A percentile compares a stretch with the other conserved stretches of the same genome.
Conservation (phyloP, 2,329 filamentous ascomycete species). For the Colletotrichum spaethianum region DNA sequence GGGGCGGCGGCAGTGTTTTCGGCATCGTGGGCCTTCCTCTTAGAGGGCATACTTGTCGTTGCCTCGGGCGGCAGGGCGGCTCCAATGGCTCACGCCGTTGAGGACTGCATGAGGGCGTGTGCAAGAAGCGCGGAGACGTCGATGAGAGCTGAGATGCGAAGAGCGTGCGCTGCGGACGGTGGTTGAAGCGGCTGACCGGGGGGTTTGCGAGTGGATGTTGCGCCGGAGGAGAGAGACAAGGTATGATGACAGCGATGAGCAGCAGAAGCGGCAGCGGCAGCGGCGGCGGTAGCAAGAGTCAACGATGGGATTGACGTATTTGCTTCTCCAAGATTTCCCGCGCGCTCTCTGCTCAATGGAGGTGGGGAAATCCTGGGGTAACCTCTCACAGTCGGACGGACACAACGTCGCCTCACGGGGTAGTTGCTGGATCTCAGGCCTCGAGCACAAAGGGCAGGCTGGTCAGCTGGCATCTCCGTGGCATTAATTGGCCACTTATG, state of each 20-base stretch:
- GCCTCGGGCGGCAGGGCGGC: slow-evolving; percentile 35
- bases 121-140: not conserved
- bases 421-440: slow-evolving; percentile 19
- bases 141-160: slow-evolving; percentile 11
- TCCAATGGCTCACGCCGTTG: slow-evolving; percentile 34
- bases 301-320: slow-evolving; percentile 32
- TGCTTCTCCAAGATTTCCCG: slow-evolving; percentile 31
- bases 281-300: slow-evolving; percentile 6
- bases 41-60: slow-evolving; percentile 55
- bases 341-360: slow-evolving; percentile 7
- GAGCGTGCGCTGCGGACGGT: slow-evolving; percentile 18
- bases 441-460: slow-evolving; percentile 10
- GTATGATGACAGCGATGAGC: not conserved
- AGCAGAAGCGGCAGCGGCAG: slow-evolving; percentile 5
- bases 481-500: slow-evolving; percentile 19
- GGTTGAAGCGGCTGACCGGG: slow-evolving; percentile 15
- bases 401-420: slow-evolving; percentile 15
- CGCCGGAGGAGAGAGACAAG: slow-evolving; percentile 3
- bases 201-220: slow-evolving; percentile 14
- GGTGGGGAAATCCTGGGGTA: slow-evolving; percentile 41
- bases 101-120: slow-evolving; percentile 36
- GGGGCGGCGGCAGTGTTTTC: slow-evolving; percentile 44
- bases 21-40: slow-evolving; percentile 51
- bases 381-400: slow-evolving; percentile 12
- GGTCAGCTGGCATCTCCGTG: slow-evolving; percentile 33